phyloP scores from a whole-genome alignment of 805 yeast species.

The Candida fluviatilis region DNA sequence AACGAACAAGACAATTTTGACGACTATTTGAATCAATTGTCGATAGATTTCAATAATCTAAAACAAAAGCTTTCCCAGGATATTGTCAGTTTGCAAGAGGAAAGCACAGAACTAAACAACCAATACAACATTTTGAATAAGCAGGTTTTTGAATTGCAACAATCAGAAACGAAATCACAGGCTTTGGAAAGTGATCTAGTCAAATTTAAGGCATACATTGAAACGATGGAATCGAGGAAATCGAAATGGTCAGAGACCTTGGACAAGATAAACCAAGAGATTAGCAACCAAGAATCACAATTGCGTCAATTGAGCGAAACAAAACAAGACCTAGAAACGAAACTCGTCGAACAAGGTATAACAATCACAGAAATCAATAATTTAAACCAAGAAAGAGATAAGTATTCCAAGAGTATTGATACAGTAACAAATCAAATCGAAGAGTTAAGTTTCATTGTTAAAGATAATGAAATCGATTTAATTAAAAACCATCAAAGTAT shows the following conservation, averaged over 20 bases:
- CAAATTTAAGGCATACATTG: constrained; percentile 69
- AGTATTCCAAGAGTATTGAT: constrained; percentile 52
- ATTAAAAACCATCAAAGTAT: constrained; percentile 48
- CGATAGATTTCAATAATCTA: constrained; percentile 49
- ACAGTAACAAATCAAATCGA: constrained; percentile 37
- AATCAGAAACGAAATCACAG: constrained; percentile 51
- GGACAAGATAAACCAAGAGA: constrained; percentile 54
- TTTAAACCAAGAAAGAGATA: constrained; percentile 59
- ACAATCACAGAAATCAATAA: constrained; percentile 61
- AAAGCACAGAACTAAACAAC: constrained; percentile 35
- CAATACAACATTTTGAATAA: constrained; percentile 39
- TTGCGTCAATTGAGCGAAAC: constrained; percentile 31
- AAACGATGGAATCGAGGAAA: constrained; percentile 61
- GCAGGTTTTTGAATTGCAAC: constrained; percentile 44
- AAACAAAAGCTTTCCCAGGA: constrained; percentile 47
- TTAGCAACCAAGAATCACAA: constrained; percentile 41
- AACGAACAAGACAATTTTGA: constrained; percentile 61
- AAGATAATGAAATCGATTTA: constrained; percentile 47
- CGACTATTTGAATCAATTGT: constrained; percentile 51
- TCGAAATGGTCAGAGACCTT: constrained; percentile 59
- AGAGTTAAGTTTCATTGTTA: constrained; percentile 42
- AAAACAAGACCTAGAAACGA: constrained; percentile 37
- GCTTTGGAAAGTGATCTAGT: constrained; percentile 68
- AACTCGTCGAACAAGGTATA: constrained; percentile 51
- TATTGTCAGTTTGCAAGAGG: constrained; percentile 35